These are phyloP conservation scores for Hypoxylon sp. DNA, from an alignment of 2,329 filamentous ascomycete genomes.

Conservation along the genomic window DNA sequence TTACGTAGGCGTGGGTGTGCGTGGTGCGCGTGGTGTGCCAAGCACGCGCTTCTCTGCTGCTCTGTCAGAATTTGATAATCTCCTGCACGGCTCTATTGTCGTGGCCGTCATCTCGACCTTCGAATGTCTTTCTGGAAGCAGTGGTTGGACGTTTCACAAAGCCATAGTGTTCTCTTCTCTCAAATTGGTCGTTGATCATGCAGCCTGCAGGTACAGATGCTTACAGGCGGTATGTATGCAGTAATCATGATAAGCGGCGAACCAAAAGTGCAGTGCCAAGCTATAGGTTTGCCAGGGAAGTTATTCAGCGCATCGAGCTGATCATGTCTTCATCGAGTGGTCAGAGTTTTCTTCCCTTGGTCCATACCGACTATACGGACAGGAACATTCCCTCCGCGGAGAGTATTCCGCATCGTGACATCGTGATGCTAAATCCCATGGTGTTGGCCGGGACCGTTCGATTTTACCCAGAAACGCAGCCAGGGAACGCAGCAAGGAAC, in stretches of 20 bases:
- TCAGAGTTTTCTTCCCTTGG: constrained; percentile 5
- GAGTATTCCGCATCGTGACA: constrained; percentile 1
- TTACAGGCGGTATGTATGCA: constrained; percentile 30
- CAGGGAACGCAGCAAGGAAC: constrained; percentile 11
- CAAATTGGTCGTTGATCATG: constrained; percentile 29
- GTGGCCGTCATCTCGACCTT: constrained; percentile 21
- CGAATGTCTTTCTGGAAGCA: constrained; percentile 31
- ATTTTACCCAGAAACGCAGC: constrained; percentile 1
- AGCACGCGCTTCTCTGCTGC: constrained; percentile 7
- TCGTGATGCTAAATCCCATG: not conserved
- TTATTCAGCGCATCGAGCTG: constrained; percentile 15
- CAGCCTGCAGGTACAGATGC: constrained; percentile 30
- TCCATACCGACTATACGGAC: constrained; percentile 6
- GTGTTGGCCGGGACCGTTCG: constrained; percentile 7
- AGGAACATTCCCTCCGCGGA: not conserved
- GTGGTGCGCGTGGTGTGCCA: not conserved
- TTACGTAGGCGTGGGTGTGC: constrained; percentile 32
- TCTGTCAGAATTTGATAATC: constrained; percentile 31
- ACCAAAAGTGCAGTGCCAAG: constrained; percentile 21
- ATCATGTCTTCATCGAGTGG: constrained; percentile 26
- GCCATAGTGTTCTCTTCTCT: constrained; percentile 10
- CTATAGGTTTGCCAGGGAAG: not conserved
- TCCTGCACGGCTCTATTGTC: constrained; percentile 1
- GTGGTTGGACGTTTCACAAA: constrained; percentile 21
- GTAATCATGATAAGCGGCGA: constrained; percentile 36